phyloP scores from a whole-genome alignment of 192 early-diverging fungal genomes.

The Irineochytrium annulatum region DNA sequence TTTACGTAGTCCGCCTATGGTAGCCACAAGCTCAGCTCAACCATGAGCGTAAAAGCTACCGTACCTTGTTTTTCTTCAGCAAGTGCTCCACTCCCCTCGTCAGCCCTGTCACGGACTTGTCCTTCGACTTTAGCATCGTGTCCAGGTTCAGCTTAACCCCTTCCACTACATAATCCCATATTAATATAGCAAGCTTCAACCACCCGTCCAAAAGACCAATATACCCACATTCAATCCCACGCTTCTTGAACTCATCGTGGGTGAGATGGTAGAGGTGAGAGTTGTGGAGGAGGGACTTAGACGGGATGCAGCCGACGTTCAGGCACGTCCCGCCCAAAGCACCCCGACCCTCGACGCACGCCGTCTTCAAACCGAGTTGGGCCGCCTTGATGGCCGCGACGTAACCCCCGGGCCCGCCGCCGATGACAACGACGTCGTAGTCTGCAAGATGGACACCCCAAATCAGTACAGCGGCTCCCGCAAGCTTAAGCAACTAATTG shows the following conservation, averaged over 20 bases:
- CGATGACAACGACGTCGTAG: too few species aligned
- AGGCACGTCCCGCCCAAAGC: conserved; percentile 96
- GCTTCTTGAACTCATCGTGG: conserved; percentile 82
- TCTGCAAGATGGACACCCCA: too few species aligned
- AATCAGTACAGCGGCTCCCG: too few species aligned
- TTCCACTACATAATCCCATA: conserved; percentile 45
- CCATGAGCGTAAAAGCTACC: background rate
- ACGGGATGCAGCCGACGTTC: conserved; percentile 99
- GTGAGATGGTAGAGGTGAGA: conserved; percentile 95
- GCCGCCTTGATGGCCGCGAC: conserved; percentile 98
- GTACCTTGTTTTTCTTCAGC: conserved; percentile 97
- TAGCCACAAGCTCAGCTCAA: background rate
- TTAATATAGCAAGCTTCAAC: background rate
- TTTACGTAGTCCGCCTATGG: conserved; percentile 79
- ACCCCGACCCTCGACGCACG: conserved; percentile 94
- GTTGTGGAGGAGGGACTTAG: conserved; percentile 98
- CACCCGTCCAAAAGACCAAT: background rate
- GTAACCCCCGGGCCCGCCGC: conserved; percentile 97
- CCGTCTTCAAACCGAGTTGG: conserved; percentile 96
- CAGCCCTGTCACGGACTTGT: conserved; percentile 80
- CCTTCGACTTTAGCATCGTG: conserved; percentile 87
- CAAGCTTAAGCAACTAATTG: too few species aligned
- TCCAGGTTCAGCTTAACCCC: conserved; percentile 80
- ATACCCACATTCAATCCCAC: conserved; percentile 82
- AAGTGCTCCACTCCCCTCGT: conserved; percentile 90